Percentiles rank a stretch among this genome's conserved stretches.
These are phyloP conservation scores for Penicillium manginii DNA, from an alignment of 495 filamentous ascomycete genomes.

Conservation along the genomic window DNA sequence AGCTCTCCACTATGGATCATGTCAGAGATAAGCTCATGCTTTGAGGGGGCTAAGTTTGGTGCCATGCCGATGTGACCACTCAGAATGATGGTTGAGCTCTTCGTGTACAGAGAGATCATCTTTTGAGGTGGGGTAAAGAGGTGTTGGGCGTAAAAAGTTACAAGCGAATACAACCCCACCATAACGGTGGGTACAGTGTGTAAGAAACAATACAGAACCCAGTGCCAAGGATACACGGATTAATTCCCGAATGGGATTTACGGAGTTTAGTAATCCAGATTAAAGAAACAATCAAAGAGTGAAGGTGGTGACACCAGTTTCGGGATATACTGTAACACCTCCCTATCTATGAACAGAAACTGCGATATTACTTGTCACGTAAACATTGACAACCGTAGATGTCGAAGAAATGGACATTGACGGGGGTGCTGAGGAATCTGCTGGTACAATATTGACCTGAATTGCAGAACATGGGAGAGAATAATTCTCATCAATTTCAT, in stretches of 20 bases:
- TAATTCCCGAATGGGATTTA: not conserved
- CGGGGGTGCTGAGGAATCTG: too few relatives aligned
- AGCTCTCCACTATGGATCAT: constrained; percentile 17
- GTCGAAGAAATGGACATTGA: too few relatives aligned
- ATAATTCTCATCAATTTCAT: too few relatives aligned
- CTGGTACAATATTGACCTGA: too few relatives aligned
- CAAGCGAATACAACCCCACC: not conserved
- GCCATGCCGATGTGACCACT: constrained; percentile 14
- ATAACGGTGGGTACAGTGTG: not conserved
- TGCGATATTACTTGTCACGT: too few relatives aligned
- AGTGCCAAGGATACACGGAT: not conserved
- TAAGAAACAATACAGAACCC: not conserved
- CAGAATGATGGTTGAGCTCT: constrained; percentile 13
- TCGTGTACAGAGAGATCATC: not conserved
- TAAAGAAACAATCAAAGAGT: not conserved
- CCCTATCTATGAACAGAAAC: too few relatives aligned
- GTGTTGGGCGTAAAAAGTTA: not conserved
- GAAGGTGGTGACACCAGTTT: too few relatives aligned
- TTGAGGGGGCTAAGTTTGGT: constrained; percentile 16
- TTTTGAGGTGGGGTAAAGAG: not conserved
- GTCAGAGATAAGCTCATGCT: constrained; percentile 22
- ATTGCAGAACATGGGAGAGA: too few relatives aligned
- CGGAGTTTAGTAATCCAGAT: not conserved
- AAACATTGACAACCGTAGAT: too few relatives aligned
- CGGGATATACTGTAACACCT: too few relatives aligned